Conservation (phyloP, 2,329 filamentous ascomycete genomes). For the Didymella keratinophila region DNA sequence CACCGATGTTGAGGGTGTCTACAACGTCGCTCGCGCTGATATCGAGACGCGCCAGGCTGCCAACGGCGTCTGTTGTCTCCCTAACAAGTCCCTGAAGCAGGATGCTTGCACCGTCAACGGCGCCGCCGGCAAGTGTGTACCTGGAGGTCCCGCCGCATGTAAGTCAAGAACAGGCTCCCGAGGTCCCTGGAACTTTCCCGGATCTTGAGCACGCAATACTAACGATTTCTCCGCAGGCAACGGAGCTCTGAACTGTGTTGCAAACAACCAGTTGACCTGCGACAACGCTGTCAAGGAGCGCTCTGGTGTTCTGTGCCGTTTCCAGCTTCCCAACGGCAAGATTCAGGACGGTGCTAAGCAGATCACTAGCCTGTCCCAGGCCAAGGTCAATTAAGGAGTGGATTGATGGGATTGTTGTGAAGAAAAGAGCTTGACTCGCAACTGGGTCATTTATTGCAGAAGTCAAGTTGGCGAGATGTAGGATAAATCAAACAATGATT, state of each 20-base stretch:
- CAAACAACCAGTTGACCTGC: conserved; percentile 27
- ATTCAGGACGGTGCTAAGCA: not conserved
- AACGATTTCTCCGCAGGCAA: not conserved
- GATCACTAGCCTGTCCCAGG: not conserved
- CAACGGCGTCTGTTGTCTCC: conserved; percentile 28
- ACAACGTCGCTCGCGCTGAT: conserved; percentile 18
- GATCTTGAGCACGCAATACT: not conserved
- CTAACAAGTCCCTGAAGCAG: conserved; percentile 25
- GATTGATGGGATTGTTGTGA: not conserved
- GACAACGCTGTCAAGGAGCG: conserved; percentile 27
- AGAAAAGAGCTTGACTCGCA: not conserved
- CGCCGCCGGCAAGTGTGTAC: conserved; percentile 29
- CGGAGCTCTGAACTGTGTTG: conserved; percentile 30
- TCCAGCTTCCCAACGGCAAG: conserved; percentile 19
- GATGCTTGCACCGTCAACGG: conserved; percentile 29
- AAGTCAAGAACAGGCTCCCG: not conserved
- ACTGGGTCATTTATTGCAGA: not conserved
- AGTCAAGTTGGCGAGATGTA: not conserved
- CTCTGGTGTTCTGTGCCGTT: conserved; percentile 27
- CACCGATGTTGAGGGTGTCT: conserved; percentile 27
- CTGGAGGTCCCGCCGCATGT: conserved; percentile 24
- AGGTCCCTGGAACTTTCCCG: not conserved
- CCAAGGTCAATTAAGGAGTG: not conserved
- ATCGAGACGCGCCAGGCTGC: conserved; percentile 25
- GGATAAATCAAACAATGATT: not conserved